Conservation (phyloP, 2,329 filamentous ascomycete species). For the Diaporthe vexans region DNA sequence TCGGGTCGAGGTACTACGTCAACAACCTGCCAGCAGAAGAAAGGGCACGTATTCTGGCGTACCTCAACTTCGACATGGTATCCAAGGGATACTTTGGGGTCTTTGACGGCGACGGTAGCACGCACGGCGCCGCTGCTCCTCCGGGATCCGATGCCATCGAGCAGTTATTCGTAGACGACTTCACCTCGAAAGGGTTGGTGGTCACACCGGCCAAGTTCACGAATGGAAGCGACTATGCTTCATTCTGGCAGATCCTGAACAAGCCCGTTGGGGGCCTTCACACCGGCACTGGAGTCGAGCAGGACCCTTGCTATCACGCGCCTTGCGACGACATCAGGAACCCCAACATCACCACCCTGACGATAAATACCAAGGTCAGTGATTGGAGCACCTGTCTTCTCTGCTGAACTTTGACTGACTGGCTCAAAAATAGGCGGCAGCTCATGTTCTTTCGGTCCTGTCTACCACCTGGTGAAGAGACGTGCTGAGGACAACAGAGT, state of each 20-base stretch:
- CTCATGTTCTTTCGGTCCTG: slow-evolving; percentile 1
- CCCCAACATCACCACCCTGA: slow-evolving; percentile 49
- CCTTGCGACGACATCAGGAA: slow-evolving; percentile 52
- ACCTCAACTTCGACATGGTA: slow-evolving; percentile 60
- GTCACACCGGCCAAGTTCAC: slow-evolving; percentile 50
- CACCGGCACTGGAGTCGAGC: slow-evolving; percentile 46
- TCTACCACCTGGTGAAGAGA: background rate
- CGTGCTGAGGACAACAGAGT: too few species aligned
- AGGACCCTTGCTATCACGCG: slow-evolving; percentile 54
- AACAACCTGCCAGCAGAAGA: slow-evolving; percentile 49
- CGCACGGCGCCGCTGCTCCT: background rate
- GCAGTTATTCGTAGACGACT: slow-evolving; percentile 50
- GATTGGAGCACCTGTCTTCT: fast-evolving
- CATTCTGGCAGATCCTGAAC: slow-evolving; percentile 50
- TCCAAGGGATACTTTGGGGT: slow-evolving; percentile 52
- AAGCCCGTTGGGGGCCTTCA: slow-evolving; percentile 55
- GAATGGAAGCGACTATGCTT: slow-evolving; percentile 42
- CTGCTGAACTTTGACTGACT: background rate
- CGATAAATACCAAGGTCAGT: slow-evolving; percentile 50
- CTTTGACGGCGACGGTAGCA: slow-evolving; percentile 46
- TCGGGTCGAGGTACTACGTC: slow-evolving; percentile 55
- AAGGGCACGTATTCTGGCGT: slow-evolving; percentile 52
- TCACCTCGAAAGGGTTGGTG: slow-evolving; percentile 46
- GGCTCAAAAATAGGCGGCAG: background rate
- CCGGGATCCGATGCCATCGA: slow-evolving; percentile 52